Evolutionary conservation across 805 yeast genomes (phyloP).

Genomic region (Candida saitoana): DNA sequence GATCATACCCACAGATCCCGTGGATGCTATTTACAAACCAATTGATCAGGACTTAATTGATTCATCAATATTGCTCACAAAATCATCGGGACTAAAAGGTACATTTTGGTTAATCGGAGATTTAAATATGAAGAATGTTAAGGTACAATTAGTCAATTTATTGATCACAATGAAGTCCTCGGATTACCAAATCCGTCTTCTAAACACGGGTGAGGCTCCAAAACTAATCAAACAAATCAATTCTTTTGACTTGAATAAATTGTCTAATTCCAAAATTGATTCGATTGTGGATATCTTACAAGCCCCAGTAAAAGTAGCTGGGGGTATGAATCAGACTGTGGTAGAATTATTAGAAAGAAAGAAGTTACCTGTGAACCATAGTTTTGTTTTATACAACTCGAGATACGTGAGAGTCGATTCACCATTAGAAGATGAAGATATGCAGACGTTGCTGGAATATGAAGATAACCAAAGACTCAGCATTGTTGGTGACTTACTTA

Average conservation of each 20-base stretch:
- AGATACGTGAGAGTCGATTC: conserved; percentile 40
- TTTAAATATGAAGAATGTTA: conserved; percentile 33
- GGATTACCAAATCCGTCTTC: conserved; percentile 36
- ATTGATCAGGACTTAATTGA: conserved; percentile 23
- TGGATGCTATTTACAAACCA: conserved; percentile 28
- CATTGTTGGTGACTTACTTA: conserved; percentile 23
- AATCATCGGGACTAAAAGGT: conserved; percentile 32
- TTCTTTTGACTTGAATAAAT: conserved; percentile 3
- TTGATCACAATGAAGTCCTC: conserved; percentile 21
- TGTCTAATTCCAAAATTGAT: conserved; percentile 11
- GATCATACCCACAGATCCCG: conserved; percentile 31
- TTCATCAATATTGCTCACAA: conserved; percentile 20
- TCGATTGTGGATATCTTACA: conserved; percentile 5
- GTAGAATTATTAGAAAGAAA: conserved; percentile 23
- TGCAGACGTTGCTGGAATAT: conserved; percentile 39
- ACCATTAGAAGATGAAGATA: conserved; percentile 19
- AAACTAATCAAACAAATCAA: background rate
- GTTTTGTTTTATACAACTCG: conserved; percentile 52
- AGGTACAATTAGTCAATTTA: conserved; percentile 42
- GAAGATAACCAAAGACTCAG: conserved; percentile 47
- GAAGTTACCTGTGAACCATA: conserved; percentile 27
- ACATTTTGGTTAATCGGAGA: conserved; percentile 56
- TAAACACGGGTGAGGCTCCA: conserved; percentile 21
- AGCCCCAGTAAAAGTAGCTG: background rate
- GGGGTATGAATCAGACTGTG: background rate